Conservation (phyloP, 2,329 filamentous ascomycete species). For the Fusarium cyanostomum region DNA sequence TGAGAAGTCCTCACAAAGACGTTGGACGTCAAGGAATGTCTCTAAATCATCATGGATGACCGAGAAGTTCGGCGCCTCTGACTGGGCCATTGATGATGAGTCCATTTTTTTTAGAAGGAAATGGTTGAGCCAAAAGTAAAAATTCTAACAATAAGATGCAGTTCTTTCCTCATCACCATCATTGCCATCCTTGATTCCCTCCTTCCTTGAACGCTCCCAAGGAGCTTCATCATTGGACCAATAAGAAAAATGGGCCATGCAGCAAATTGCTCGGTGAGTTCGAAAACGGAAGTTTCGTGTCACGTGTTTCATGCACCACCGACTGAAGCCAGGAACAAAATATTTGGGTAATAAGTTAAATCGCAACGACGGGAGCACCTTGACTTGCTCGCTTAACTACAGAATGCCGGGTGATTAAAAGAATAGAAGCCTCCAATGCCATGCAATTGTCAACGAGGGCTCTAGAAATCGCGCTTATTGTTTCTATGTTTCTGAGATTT, state of each 20-base stretch:
- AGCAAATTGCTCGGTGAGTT: slow-evolving; percentile 27
- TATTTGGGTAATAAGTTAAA: too few relatives aligned
- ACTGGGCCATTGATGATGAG: neutral
- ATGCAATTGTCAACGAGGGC: too few relatives aligned
- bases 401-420: too few relatives aligned
- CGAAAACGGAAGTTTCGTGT: slow-evolving; percentile 30
- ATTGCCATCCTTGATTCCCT: too few relatives aligned
- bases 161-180: neutral
- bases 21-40: slow-evolving; percentile 37
- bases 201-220: slow-evolving; percentile 15
- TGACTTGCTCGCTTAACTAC: too few relatives aligned
- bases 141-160: neutral
- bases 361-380: too few relatives aligned
- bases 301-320: slow-evolving; percentile 21
- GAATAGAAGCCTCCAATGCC: too few relatives aligned
- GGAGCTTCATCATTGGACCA: slow-evolving; percentile 17
- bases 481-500: too few relatives aligned
- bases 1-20: slow-evolving; percentile 34
- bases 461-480: too few relatives aligned
- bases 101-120: slow-evolving; percentile 6
- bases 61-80: neutral
- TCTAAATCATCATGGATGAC: slow-evolving; percentile 32
- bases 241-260: slow-evolving; percentile 1
- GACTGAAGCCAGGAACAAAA: neutral
- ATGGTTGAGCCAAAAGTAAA: neutral